Evolutionary conservation across 768 basidiomycete species (phyloP).

Genomic region (Phylloporus rhodoxanthus): DNA sequence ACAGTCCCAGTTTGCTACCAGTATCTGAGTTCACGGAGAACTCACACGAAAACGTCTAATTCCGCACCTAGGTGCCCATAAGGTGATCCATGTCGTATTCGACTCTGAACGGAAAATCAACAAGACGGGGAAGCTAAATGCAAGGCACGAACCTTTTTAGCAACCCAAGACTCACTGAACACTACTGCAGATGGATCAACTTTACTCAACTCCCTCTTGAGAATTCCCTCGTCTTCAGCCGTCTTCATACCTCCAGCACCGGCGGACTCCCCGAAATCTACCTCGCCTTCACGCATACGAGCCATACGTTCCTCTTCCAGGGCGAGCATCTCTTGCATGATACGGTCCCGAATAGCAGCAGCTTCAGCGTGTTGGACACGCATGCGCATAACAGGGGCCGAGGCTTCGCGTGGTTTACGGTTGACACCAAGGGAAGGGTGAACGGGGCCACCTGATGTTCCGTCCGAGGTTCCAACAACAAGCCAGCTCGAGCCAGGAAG

Average conservation of each 20-base stretch:
- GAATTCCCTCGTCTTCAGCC: constrained; percentile 89
- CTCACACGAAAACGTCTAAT: constrained; percentile 11
- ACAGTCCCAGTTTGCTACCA: constrained; percentile 74
- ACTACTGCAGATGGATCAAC: constrained; percentile 94
- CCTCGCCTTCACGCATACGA: constrained; percentile 75
- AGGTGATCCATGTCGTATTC: constrained; percentile 89
- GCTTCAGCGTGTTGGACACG: constrained; percentile 80
- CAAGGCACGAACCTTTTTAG: constrained; percentile 70
- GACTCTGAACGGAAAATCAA: constrained; percentile 39
- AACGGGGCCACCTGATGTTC: constrained; percentile 21
- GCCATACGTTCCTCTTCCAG: constrained; percentile 96
- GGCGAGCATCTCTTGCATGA: constrained; percentile 98
- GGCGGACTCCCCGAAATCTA: constrained; percentile 49
- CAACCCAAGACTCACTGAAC: constrained; percentile 90
- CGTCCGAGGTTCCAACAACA: constrained; percentile 16
- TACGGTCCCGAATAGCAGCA: constrained; percentile 83
- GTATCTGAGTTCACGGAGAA: constrained; percentile 6
- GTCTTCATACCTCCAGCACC: constrained; percentile 49
- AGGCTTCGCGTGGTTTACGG: constrained; percentile 19
- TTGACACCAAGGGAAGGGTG: constrained; percentile 30
- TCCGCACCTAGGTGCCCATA: constrained; percentile 85
- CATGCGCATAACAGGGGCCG: constrained; percentile 46
- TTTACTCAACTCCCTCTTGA: constrained; percentile 88
- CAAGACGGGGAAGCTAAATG: background rate
- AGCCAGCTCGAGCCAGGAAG: constrained; percentile 55